Percentiles rank a stretch among this genome's conserved stretches.
phyloP scores from a whole-genome alignment of 176 grass and related monocot genomes.

The Panicum miliaceum region DNA sequence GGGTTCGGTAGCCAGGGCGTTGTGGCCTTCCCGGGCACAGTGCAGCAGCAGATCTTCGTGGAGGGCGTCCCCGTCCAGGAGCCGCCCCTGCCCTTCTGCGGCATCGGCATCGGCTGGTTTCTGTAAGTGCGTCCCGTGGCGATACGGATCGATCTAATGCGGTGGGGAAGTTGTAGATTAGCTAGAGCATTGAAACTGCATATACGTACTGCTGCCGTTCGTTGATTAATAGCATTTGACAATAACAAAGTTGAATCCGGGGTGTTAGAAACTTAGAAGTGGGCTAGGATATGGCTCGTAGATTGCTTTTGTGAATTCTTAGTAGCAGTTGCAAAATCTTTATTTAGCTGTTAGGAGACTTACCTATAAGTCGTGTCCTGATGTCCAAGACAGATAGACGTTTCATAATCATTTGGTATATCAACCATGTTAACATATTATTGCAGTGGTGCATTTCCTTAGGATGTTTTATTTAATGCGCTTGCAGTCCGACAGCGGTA shows the following conservation, averaged over 20 bases:
- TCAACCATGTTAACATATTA: neutral
- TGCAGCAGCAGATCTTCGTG: slow-evolving; percentile 51
- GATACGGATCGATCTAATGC: neutral
- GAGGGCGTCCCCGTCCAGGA: slow-evolving; percentile 52
- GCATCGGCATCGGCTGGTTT: slow-evolving; percentile 63
- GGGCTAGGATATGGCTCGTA: neutral
- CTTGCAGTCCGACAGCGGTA: neutral
- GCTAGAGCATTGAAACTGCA: neutral
- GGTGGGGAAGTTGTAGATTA: neutral
- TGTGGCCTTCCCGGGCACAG: slow-evolving; percentile 20
- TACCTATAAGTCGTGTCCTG: neutral
- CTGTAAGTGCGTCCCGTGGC: slow-evolving; percentile 47
- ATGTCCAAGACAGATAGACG: neutral
- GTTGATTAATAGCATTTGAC: neutral
- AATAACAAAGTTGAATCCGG: neutral
- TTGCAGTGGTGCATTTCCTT: neutral
- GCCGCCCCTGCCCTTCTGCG: slow-evolving; percentile 59
- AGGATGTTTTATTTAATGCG: neutral
- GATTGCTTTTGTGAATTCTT: neutral
- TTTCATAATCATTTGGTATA: neutral
- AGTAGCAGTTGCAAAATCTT: neutral
- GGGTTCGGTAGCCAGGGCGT: slow-evolving; percentile 20
- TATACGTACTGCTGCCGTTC: neutral
- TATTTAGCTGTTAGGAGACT: neutral
- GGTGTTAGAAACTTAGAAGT: neutral